Evolutionary conservation across 2,329 filamentous ascomycete genomes (phyloP).

Genomic region (Curvularia sp.): DNA sequence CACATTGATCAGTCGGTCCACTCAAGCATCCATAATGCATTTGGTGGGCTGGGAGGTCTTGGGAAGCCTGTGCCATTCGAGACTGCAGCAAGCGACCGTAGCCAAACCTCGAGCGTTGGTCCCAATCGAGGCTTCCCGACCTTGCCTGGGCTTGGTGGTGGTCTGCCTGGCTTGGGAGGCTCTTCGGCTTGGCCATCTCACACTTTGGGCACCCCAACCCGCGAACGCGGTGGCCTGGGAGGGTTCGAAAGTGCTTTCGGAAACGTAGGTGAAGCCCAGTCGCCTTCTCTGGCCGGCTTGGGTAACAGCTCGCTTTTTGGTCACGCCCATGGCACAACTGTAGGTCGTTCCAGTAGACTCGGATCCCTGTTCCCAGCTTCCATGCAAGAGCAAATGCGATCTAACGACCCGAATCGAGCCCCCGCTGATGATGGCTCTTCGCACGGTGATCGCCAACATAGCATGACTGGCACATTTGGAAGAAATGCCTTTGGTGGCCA

Average conservation of each 20-base stretch:
- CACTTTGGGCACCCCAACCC: conserved; percentile 75
- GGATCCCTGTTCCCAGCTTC: conserved; percentile 85
- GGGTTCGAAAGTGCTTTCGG: conserved; percentile 68
- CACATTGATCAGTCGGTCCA: conserved; percentile 55
- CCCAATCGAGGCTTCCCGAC: conserved; percentile 72
- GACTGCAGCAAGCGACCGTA: conserved; percentile 80
- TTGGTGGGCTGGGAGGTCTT: conserved; percentile 64
- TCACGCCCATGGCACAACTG: conserved; percentile 67
- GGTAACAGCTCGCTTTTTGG: conserved; percentile 70
- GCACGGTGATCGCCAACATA: conserved; percentile 47
- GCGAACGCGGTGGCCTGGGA: conserved; percentile 64
- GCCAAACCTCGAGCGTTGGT: conserved; percentile 88
- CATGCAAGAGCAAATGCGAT: conserved; percentile 91
- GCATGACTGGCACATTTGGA: conserved; percentile 70
- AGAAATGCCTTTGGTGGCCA: conserved; percentile 62
- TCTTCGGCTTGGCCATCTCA: conserved; percentile 67
- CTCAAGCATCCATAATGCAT: conserved; percentile 54
- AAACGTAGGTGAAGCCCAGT: conserved; percentile 78
- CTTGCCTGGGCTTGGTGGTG: conserved; percentile 65
- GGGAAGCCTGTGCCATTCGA: conserved; percentile 55
- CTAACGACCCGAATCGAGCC: conserved; percentile 52
- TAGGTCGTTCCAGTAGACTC: conserved; percentile 80
- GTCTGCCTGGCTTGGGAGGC: conserved; percentile 65
- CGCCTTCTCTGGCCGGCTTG: conserved; percentile 71
- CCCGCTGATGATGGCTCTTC: conserved; percentile 65